Percentiles rank a stretch among this genome's conserved stretches.
These are phyloP conservation scores for Talaromyces albobiverticillius DNA, from an alignment of 2,329 filamentous ascomycete genomes.

Conservation along the genomic window DNA sequence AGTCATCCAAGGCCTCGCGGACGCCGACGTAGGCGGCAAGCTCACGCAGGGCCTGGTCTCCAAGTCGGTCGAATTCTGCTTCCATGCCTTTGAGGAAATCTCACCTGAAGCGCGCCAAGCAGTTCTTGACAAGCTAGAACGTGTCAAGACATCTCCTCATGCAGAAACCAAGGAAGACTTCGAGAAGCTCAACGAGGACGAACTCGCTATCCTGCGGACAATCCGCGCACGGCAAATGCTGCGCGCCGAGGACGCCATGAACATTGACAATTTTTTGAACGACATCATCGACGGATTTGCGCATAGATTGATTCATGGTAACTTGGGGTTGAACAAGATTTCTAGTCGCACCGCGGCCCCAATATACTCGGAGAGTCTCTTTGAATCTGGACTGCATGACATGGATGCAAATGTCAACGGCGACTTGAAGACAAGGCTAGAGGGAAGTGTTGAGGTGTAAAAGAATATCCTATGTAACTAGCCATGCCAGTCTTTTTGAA, in stretches of 20 bases:
- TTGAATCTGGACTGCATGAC: no score
- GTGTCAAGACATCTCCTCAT: no score
- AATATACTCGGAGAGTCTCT: no score
- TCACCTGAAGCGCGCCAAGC: not conserved
- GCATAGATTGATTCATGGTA: no score
- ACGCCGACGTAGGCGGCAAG: not conserved
- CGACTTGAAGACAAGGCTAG: no score
- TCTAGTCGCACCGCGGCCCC: no score
- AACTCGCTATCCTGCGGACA: slow-evolving; percentile 25
- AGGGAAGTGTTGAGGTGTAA: no score
- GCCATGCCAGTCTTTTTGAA: no score
- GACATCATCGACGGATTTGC: slow-evolving; percentile 27
- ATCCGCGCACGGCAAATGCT: slow-evolving; percentile 31
- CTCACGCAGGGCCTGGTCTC: not conserved
- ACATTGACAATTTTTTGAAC: slow-evolving; percentile 31
- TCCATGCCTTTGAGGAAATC: not conserved
- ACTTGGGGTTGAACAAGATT: no score
- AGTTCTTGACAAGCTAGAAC: not conserved
- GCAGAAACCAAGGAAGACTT: not conserved
- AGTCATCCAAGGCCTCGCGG: not conserved
- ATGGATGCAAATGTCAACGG: no score
- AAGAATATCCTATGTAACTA: no score
- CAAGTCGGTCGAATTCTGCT: not conserved
- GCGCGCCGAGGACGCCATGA: slow-evolving; percentile 29
- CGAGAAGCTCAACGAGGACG: slow-evolving; percentile 14